Evolutionary conservation across 768 basidiomycete species (phyloP).

Genomic region (Leucocoprinus birnbaumii): DNA sequence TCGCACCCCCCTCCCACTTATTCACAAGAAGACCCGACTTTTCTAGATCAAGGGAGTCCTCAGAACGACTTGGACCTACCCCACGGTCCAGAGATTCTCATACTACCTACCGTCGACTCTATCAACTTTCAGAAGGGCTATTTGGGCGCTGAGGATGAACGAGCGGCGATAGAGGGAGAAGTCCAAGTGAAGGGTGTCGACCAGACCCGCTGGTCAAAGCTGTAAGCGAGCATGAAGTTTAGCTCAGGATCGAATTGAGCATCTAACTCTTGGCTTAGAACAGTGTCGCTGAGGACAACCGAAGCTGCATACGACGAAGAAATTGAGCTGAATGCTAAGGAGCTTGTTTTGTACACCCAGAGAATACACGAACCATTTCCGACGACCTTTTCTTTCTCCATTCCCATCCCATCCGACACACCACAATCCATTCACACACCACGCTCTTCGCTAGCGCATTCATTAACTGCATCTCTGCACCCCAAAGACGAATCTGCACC

Average conservation of each 20-base stretch:
- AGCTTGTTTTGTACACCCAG: slow-evolving; percentile 53
- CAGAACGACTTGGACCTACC: slow-evolving; percentile 18
- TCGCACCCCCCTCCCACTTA: slow-evolving; percentile 57
- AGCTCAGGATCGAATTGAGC: not conserved
- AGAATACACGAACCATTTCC: slow-evolving; percentile 41
- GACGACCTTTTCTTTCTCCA: slow-evolving; percentile 72
- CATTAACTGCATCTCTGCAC: slow-evolving; percentile 65
- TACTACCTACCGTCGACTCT: slow-evolving; percentile 66
- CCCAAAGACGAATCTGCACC: slow-evolving; percentile 36
- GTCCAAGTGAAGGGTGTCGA: slow-evolving; percentile 77
- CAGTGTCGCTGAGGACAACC: slow-evolving; percentile 61
- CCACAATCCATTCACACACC: slow-evolving; percentile 82
- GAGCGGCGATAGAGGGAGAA: slow-evolving; percentile 83
- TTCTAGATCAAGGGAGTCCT: slow-evolving; percentile 15
- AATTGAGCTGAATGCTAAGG: slow-evolving; percentile 63
- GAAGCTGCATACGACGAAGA: slow-evolving; percentile 60
- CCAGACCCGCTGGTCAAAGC: slow-evolving; percentile 55
- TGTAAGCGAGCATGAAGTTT: slow-evolving; percentile 50
- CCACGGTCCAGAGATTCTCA: slow-evolving; percentile 61
- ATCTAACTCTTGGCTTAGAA: slow-evolving; percentile 36
- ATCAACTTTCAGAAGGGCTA: slow-evolving; percentile 85
- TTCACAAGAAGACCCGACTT: slow-evolving; percentile 43
- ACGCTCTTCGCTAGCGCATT: slow-evolving; percentile 69
- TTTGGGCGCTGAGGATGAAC: slow-evolving; percentile 80
- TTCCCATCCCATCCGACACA: slow-evolving; percentile 75